Evolutionary conservation across 192 early-diverging fungal species (phyloP).

Genomic region (Lobosporangium transversale): DNA sequence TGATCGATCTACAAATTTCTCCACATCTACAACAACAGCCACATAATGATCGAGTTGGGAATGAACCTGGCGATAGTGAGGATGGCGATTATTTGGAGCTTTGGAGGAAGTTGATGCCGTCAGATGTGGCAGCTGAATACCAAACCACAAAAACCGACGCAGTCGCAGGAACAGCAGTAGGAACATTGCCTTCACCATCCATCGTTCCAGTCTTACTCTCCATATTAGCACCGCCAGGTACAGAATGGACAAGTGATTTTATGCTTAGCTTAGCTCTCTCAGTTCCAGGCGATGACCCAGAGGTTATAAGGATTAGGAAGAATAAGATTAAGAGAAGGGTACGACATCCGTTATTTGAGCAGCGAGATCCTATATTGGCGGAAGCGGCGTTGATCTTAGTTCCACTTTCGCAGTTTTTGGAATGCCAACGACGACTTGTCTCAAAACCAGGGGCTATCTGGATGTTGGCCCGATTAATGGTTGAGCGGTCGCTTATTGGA

Average conservation of each 20-base stretch:
- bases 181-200: neutral
- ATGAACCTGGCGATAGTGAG: no score
- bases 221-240: conserved; percentile 15
- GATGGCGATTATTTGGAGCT: no score
- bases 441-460: conserved; percentile 34
- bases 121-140: neutral
- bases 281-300: neutral
- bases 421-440: conserved; percentile 27
- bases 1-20: conserved; percentile 17
- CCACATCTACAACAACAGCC: neutral
- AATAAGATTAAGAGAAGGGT: neutral
- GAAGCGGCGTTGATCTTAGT: conserved; percentile 19
- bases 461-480: conserved; percentile 42
- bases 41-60: neutral
- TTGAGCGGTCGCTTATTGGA: conserved; percentile 33
- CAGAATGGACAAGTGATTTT: conserved; percentile 19
- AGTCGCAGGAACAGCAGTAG: neutral
- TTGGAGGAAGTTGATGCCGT: conserved; percentile 13
- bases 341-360: conserved; percentile 28
- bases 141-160: neutral
- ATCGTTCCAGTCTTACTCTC: conserved; percentile 26
- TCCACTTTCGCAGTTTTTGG: conserved; percentile 12
- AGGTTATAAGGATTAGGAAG: neutral
- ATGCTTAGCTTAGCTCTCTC: conserved; percentile 2
- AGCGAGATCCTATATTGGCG: neutral